Evolutionary conservation across 2,329 filamentous ascomycete genomes (phyloP).

Genomic region (Volutella citrinella): DNA sequence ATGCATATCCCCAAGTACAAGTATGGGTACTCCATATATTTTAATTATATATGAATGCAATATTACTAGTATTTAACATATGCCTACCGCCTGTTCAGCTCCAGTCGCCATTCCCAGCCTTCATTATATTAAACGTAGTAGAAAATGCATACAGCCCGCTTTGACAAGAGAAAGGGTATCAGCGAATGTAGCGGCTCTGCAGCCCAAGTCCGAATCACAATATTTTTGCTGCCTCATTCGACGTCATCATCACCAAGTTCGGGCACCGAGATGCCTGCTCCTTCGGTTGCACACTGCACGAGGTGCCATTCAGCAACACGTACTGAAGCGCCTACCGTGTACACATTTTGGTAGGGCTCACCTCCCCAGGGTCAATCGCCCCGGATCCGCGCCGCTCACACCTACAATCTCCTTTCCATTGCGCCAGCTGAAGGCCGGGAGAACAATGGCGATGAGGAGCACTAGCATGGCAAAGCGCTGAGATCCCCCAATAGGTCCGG

Average conservation of each 20-base stretch:
- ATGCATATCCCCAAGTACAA: no score
- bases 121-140: no score
- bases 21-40: no score
- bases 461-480: constrained; percentile 46
- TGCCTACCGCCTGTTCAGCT: no score
- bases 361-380: constrained; percentile 34
- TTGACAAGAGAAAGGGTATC: constrained; percentile 18
- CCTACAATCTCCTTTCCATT: constrained; percentile 35
- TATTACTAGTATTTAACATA: no score
- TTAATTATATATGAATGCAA: no score
- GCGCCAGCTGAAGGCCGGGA: constrained; percentile 45
- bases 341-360: constrained; percentile 47
- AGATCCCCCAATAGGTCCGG: constrained; percentile 38
- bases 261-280: constrained; percentile 67
- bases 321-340: constrained; percentile 65
- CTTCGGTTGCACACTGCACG: constrained; percentile 70
- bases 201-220: no score
- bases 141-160: not conserved
- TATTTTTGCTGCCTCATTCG: constrained; percentile 9
- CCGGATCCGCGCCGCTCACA: constrained; percentile 45
- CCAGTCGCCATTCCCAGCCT: no score
- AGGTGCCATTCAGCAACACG: constrained; percentile 71
- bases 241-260: constrained; percentile 49
- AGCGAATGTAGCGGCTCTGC: constrained; percentile 17
- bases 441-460: constrained; percentile 47